Base-by-base conservation (phyloP, 2,329 filamentous ascomycete genomes). In the Zymoseptoria crescenta region DNA sequence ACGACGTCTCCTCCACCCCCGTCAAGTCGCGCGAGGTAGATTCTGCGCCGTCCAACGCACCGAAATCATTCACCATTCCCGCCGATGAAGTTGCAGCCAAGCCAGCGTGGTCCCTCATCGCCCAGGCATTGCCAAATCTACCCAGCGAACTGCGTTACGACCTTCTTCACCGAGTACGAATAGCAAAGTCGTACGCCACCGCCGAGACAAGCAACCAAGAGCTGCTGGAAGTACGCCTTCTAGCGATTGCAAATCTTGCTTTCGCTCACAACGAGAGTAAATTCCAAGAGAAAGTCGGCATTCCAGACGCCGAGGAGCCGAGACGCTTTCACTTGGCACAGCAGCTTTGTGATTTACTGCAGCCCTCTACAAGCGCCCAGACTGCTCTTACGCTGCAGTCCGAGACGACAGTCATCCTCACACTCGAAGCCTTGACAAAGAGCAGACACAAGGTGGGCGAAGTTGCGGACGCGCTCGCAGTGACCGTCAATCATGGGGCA, bases 401-500 rank as follows among this genome's bases (percentile, higher is more conserved):
- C 21, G 93, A 97, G 73, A 89, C 90, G 1, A 85, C 92, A 60
- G 89, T 91, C 7, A 79, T 99, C 56, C 83, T 85, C 55, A 83
- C 93, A 0, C 79, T 99, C 55, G 91, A 96, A 71, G 89, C 90
- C n/a, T 80, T 99, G 58, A 85, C 89, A 6, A 88, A 85, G 70
- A 90, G 90, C 71, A 87, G 88, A 67, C 78, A 81, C 58, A 92
- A 91, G 69, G 83, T 87, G 29, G 79, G 85, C 35, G 94, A 99
- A 72, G 87, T 99, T 24, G 86, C 91, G 63, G 86, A 90, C 49
- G 91, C 94, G n/a, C 79, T 99, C 49, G 96, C 91, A 69, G 90
- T 95, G 56, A 96, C 93, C 67, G 93, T 97, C 45, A 97, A 96
- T 68, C 95, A 99, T 68, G 95, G 94, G 13, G 88, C 97, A 29